phyloP scores from a whole-genome alignment of 148 eudicot species.

The Simmondsia chinensis region DNA sequence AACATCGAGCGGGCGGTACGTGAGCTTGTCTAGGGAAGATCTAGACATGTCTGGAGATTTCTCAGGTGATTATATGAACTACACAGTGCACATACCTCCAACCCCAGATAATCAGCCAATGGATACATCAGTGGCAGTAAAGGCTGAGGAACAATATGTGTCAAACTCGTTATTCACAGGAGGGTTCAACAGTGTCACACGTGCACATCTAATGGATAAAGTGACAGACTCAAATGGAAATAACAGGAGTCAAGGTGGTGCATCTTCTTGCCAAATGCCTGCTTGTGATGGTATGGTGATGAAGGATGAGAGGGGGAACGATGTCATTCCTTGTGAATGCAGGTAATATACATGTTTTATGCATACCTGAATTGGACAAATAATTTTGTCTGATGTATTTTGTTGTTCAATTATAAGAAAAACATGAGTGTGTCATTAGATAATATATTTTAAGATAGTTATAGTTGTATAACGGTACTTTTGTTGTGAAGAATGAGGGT shows the following conservation, averaged over 20 bases:
- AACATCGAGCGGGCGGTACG: constrained; percentile 68
- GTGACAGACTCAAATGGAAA: constrained; percentile 49
- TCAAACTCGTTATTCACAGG: constrained; percentile 76
- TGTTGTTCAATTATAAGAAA: no score
- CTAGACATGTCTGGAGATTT: constrained; percentile 52
- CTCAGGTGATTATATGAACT: constrained; percentile 53
- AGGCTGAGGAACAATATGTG: constrained; percentile 84
- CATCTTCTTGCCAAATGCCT: constrained; percentile 59
- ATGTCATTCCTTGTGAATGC: constrained; percentile 69
- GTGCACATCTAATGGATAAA: constrained; percentile 86
- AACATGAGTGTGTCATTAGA: no score
- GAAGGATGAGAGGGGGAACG: constrained; percentile 70
- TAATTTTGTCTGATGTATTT: no score
- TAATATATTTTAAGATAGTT: no score
- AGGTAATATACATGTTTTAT: constrained; percentile 21
- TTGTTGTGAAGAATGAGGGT: no score
- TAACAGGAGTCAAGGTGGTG: constrained; percentile 42
- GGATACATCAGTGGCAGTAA: constrained; percentile 61
- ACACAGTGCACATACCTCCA: constrained; percentile 74
- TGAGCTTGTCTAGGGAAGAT: constrained; percentile 69
- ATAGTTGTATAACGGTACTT: no score
- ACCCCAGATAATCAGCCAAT: constrained; percentile 79
- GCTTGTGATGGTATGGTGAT: constrained; percentile 71
- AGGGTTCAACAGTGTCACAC: constrained; percentile 77
- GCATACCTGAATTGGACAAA: background rate